Base-by-base conservation (phyloP, 352 stramenopile genomes). In the Globisporangium paddicum region DNA sequence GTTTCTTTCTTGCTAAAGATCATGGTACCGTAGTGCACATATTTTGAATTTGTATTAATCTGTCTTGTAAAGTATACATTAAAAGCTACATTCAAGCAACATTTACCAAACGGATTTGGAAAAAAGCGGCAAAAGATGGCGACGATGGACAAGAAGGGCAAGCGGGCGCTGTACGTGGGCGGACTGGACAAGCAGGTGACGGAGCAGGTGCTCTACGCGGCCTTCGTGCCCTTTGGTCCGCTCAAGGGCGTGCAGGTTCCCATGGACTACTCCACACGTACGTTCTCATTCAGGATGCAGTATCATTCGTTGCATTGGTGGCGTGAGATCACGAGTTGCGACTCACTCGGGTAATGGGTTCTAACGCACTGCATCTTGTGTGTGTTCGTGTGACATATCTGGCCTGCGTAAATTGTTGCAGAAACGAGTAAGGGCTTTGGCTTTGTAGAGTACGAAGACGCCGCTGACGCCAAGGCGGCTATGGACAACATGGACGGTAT, bases 401-500 rank as follows among this genome's bases (percentile, higher is more conserved):
- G 2, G 21, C n/a, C 9, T 57, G 26, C 25, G 1, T 5, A 19
- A 32, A 40, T 30, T 18, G 9, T 16, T 51, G 21, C 55, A 93
- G 88, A 89, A 16, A 72, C 49, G 55, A 77, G 90, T 63, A 97
- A 96, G 68, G 89, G 93, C 38, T 98, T 97, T 65, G 95, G 87
- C 9, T 98, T 98, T 69, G 82, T 98, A 10, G 93, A 98, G 68
- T 98, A 91, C 60, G 90, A 96, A 56, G 86, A 98, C 40, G 73
- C 86, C 32, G 74, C 82, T 2, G 90, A 98, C 58, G 93, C 93
- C 2, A 75, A 66, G 32, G 93, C 92, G 61, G 94, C 93, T 34
- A 96, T 98, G 61, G 96, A 98, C 59, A 98, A 98, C 73, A 98
- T 98, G 92, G 87, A 98, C 61, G 91, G 93, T 82, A 61, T n/a